Evolutionary conservation across 2,329 filamentous ascomycete genomes (phyloP), one percentile per base, ranked within the genome.

Genomic region (Dactylellina cionopaga): DNA sequence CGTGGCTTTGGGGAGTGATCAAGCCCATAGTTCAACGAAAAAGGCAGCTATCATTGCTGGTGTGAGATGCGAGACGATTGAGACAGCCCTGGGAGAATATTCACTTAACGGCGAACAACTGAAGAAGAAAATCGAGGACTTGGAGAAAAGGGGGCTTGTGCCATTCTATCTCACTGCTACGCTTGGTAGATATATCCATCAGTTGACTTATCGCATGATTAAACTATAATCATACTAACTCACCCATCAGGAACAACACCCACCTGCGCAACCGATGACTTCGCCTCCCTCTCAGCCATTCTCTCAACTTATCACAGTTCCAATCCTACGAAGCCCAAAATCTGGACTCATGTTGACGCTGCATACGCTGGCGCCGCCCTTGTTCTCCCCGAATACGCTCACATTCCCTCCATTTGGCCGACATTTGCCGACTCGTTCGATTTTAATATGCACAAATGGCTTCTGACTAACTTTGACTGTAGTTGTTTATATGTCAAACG

Each of bases 381-480:
- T 2, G 83, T 96, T 2, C 89, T 90, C 19, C 90, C 92, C 1
- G 92, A 96, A 80, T 90, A 91, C 80, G 69, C 74, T 3, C 84
- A 89, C 75, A 84, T 92, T 52, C 84, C 88, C 0, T 78, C 83
- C 19, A 82, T 87, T 6, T 84, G 94, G 54, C 82, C 84, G 1
- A 81, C 84, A 19, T 92, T 96, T 79, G 68, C 68, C 33, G 91
- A 96, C 83, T 92, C 89, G 75, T 96, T 96, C 85, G 89, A 96
- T 81, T 88, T 94, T 83, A 98, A 97, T 83, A 90, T 96, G 86
- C 93, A 97, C 85, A 98, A 98, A 83, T 97, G 94, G 94, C 85
- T 97, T 49, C 87, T 97, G 15, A 92, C 92, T 65, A 96, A 96
- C 81, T 97, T 97, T 78, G 94, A 98, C 80, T 86, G 84, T 77